These are phyloP conservation scores for Boletus vinaceobasis DNA, from an alignment of 768 basidiomycete genomes.

Conservation along the genomic window DNA sequence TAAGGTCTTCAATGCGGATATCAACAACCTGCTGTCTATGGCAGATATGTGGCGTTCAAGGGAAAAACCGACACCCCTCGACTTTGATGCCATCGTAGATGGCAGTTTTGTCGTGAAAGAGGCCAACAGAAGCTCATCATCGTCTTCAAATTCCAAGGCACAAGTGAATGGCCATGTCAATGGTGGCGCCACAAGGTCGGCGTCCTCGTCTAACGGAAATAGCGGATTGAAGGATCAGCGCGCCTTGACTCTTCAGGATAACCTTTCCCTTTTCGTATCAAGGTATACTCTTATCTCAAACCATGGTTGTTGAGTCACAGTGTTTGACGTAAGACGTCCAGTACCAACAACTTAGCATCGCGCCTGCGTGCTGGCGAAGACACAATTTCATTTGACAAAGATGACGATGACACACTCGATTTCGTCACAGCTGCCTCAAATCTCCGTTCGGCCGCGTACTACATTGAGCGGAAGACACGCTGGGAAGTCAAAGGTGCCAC, in stretches of 20 bases:
- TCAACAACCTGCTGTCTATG: conserved; percentile 88
- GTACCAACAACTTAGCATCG: conserved; percentile 74
- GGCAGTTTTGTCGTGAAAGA: conserved; percentile 52
- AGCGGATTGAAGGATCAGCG: conserved; percentile 77
- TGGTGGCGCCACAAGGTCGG: conserved; percentile 1
- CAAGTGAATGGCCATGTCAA: conserved; percentile 28
- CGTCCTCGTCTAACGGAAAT: conserved; percentile 12
- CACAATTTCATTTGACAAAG: conserved; percentile 91
- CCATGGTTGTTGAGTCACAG: neutral
- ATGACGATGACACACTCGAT: conserved; percentile 94
- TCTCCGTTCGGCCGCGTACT: conserved; percentile 85
- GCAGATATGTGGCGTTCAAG: conserved; percentile 95
- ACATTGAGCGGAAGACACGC: conserved; percentile 82
- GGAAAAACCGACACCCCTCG: conserved; percentile 80
- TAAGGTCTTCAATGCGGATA: conserved; percentile 87
- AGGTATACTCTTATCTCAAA: conserved; percentile 51
- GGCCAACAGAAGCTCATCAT: conserved; percentile 15
- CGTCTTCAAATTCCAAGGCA: conserved; percentile 17
- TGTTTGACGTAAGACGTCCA: conserved; percentile 31
- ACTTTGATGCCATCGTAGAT: conserved; percentile 71
- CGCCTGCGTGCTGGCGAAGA: conserved; percentile 65
- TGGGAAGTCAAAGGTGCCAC: conserved; percentile 92
- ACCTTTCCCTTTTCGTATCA: conserved; percentile 75
- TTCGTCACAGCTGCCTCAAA: conserved; percentile 96
- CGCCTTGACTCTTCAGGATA: conserved; percentile 73